Conservation (phyloP, 306 rosid species). For the Clitoria ternatea region DNA sequence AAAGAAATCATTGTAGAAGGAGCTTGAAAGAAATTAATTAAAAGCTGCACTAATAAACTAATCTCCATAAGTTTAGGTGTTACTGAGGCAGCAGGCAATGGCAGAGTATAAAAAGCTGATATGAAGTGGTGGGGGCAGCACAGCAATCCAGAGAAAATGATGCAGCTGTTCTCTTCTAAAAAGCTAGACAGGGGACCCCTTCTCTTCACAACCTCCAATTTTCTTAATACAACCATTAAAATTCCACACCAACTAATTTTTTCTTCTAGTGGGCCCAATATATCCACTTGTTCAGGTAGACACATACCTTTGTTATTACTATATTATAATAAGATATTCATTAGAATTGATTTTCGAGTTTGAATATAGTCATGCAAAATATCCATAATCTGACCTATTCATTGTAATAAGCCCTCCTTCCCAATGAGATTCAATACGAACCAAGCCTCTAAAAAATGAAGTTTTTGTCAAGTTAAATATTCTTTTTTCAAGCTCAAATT, state of each 20-base stretch:
- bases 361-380: background rate
- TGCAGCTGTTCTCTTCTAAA: constrained; percentile 14
- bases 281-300: background rate
- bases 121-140: constrained; percentile 6
- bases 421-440: no score
- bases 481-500: no score
- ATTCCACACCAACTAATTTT: background rate
- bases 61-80: constrained; percentile 23
- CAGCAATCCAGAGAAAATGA: constrained; percentile 36
- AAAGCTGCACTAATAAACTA: background rate
- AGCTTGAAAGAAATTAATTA: background rate
- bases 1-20: background rate
- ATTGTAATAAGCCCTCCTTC: no score
- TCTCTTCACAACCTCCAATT: background rate
- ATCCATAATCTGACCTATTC: background rate
- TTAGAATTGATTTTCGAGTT: background rate
- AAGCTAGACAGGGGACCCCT: constrained; percentile 25
- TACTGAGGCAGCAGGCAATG: background rate
- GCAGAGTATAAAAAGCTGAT: constrained; percentile 5
- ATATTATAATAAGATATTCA: background rate
- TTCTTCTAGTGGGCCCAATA: background rate
- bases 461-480: no score
- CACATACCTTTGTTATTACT: background rate
- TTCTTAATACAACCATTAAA: background rate
- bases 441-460: no score